A percentile compares a stretch with the other conserved stretches of the same genome.
phyloP scores from a whole-genome alignment of 176 grass and related monocot genomes.

The Zoysia japonica region DNA sequence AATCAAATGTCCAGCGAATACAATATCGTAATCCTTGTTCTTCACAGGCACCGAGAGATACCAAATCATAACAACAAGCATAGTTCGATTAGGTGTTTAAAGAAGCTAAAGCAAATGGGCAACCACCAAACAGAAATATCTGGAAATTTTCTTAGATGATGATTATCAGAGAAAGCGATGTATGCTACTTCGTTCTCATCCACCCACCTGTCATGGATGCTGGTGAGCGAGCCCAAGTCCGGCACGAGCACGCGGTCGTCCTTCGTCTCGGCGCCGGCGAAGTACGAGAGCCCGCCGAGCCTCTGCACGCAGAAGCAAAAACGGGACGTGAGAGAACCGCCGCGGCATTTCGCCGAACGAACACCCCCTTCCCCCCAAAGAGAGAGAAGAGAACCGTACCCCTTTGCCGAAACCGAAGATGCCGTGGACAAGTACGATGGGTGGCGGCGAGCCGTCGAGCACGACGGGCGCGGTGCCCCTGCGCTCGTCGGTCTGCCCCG shows the following conservation, averaged over 20 bases:
- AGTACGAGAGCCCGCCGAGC: constrained; percentile 90
- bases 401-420: constrained; percentile 99
- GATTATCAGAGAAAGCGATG: not conserved
- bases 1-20: constrained; percentile 12
- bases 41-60: not conserved
- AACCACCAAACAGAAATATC: constrained; percentile 20
- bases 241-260: constrained; percentile 96
- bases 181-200: not conserved
- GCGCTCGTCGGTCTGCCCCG: constrained; percentile 34
- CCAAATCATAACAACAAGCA: not conserved
- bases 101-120: constrained; percentile 13
- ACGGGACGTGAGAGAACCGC: constrained; percentile 8
- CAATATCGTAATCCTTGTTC: not conserved
- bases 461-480: constrained; percentile 45
- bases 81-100: constrained; percentile 26
- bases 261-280: constrained; percentile 97
- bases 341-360: constrained; percentile 42
- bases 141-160: not conserved
- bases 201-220: constrained; percentile 91
- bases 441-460: constrained; percentile 70
- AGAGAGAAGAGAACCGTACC: constrained; percentile 13
- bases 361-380: not conserved
- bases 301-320: constrained; percentile 47
- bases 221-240: constrained; percentile 96
- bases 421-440: constrained; percentile 93